Evolutionary conservation across 768 basidiomycete genomes (phyloP).

Genomic region (Mycena haematopus): DNA sequence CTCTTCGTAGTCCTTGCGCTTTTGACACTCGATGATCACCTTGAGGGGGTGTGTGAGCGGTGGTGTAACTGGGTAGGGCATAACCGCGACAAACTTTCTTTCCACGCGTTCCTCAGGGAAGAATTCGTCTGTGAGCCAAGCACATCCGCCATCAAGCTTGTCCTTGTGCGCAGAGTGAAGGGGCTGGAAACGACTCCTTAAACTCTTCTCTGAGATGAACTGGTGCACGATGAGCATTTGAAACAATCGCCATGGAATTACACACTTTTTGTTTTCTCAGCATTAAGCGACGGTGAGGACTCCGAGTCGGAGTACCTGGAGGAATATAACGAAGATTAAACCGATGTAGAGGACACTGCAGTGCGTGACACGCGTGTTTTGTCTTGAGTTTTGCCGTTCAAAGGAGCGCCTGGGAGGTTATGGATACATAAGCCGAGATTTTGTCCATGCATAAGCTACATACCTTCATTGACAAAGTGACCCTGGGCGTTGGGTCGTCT

Average conservation of each 20-base stretch:
- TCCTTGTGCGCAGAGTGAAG: slow-evolving; percentile 72
- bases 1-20: slow-evolving; percentile 89
- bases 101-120: slow-evolving; percentile 82
- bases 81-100: slow-evolving; percentile 77
- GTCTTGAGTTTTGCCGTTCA: too few species aligned
- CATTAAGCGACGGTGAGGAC: too few species aligned
- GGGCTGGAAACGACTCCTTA: slow-evolving; percentile 45
- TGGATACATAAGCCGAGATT: slow-evolving; percentile 4
- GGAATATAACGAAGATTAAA: slow-evolving; percentile 5
- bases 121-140: slow-evolving; percentile 66
- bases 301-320: slow-evolving; percentile 13
- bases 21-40: slow-evolving; percentile 91
- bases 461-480: slow-evolving; percentile 63
- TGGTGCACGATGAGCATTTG: neutral
- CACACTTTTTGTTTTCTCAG: slow-evolving; percentile 14
- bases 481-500: slow-evolving; percentile 74
- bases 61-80: neutral
- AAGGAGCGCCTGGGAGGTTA: slow-evolving; percentile 42
- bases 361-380: too few species aligned
- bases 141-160: slow-evolving; percentile 50
- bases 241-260: neutral
- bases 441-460: slow-evolving; percentile 18
- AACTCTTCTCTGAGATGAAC: neutral
- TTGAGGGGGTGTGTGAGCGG: slow-evolving; percentile 32
- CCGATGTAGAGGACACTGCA: too few species aligned